A percentile compares a stretch with the other conserved stretches of the same genome.
These are phyloP conservation scores for Cytospora schulzeri DNA, from an alignment of 2,329 filamentous ascomycete genomes.

Conservation along the genomic window DNA sequence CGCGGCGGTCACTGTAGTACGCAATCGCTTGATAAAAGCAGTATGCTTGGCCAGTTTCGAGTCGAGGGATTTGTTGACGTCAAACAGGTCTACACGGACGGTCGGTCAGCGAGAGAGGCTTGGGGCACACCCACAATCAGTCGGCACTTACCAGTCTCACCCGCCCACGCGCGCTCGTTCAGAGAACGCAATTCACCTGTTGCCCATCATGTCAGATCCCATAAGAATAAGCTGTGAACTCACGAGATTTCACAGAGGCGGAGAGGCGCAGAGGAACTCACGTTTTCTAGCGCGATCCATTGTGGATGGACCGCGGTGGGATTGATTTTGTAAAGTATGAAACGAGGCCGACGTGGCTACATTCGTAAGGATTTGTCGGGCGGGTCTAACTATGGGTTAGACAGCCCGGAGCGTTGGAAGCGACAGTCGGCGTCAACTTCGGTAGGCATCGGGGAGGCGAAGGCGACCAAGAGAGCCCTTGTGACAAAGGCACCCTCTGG, in stretches of 20 bases:
- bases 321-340: slow-evolving; percentile 35
- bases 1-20: slow-evolving; percentile 81
- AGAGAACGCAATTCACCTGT: slow-evolving; percentile 86
- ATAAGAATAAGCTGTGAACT: not conserved
- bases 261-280: slow-evolving; percentile 37
- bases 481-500: slow-evolving; percentile 29
- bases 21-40: slow-evolving; percentile 93
- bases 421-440: slow-evolving; percentile 44
- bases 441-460: slow-evolving; percentile 46
- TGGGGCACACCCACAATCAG: slow-evolving; percentile 20
- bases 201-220: slow-evolving; percentile 31
- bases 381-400: slow-evolving; percentile 46
- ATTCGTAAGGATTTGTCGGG: slow-evolving; percentile 43
- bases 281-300: slow-evolving; percentile 70
- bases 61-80: slow-evolving; percentile 78
- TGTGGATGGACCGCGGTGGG: slow-evolving; percentile 41
- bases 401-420: slow-evolving; percentile 44
- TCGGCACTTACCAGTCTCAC: slow-evolving; percentile 70
- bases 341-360: slow-evolving; percentile 42
- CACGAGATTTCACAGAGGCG: fast-evolving
- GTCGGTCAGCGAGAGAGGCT: slow-evolving; percentile 21
- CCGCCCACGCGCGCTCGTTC: slow-evolving; percentile 86
- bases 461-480: slow-evolving; percentile 30
- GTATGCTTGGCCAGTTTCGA: slow-evolving; percentile 98
- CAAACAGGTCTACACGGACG: slow-evolving; percentile 66